Evolutionary conservation across 176 grass and related monocot species (phyloP).

Genomic region (Oryza glaberrima): DNA sequence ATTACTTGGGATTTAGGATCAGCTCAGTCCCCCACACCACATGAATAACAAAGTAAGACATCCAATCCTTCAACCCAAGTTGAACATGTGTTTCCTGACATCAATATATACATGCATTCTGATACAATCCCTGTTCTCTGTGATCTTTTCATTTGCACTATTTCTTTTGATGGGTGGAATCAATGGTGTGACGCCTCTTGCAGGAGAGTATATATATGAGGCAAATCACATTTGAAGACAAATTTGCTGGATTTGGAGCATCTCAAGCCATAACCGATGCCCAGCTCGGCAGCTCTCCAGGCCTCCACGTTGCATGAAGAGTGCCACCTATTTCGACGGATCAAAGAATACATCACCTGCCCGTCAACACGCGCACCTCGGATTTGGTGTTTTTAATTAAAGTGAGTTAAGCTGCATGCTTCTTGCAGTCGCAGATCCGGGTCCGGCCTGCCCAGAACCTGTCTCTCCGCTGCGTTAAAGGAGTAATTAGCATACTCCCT

Average conservation of each 20-base stretch:
- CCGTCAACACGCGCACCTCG: slow-evolving; percentile 19
- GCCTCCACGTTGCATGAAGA: slow-evolving; percentile 29
- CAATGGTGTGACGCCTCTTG: not conserved
- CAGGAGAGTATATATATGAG: not conserved
- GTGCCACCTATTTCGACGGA: slow-evolving; percentile 31
- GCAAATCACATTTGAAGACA: not conserved
- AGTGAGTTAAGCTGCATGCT: not conserved
- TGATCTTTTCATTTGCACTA: not conserved
- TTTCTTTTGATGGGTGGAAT: not conserved
- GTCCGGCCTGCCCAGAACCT: slow-evolving; percentile 1
- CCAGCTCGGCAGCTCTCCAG: not conserved
- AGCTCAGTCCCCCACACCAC: not conserved
- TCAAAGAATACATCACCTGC: slow-evolving; percentile 5
- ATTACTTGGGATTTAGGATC: not conserved
- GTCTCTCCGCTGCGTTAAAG: slow-evolving; percentile 13
- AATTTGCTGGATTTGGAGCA: not conserved
- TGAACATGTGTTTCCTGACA: not conserved
- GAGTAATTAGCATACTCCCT: not conserved
- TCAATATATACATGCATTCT: not conserved
- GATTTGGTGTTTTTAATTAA: slow-evolving; percentile 15
- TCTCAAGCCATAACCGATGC: slow-evolving; percentile 9
- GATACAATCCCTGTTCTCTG: not conserved
- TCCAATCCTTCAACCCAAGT: no score
- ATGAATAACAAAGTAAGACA: not conserved
- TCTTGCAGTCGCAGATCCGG: not conserved